Evolutionary conservation across 106 monocot species (phyloP).

Genomic region (Xerophyta viscosa): DNA sequence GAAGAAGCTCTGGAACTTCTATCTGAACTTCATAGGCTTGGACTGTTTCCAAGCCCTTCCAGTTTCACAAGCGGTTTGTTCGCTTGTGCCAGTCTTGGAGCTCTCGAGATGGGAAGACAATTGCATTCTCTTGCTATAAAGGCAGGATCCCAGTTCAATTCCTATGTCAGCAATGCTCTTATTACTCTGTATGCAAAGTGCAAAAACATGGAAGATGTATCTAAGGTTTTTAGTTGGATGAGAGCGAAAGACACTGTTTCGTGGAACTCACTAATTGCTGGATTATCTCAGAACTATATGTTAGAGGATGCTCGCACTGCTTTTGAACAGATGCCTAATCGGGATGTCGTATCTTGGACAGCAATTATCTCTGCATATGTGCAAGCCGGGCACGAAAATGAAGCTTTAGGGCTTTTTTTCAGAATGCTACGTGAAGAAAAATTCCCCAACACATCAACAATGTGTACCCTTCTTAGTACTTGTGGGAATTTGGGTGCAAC

Average conservation of each 20-base stretch:
- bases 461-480: slow-evolving; percentile 38
- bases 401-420: slow-evolving; percentile 38
- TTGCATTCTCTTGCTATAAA: slow-evolving; percentile 59
- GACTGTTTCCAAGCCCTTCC: slow-evolving; percentile 35
- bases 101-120: slow-evolving; percentile 43
- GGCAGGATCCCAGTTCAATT: slow-evolving; percentile 47
- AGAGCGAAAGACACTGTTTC: slow-evolving; percentile 46
- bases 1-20: slow-evolving; percentile 45
- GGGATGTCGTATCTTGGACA: slow-evolving; percentile 67
- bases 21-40: slow-evolving; percentile 31
- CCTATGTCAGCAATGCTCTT: slow-evolving; percentile 44
- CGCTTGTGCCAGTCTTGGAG: slow-evolving; percentile 48
- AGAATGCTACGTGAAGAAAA: slow-evolving; percentile 39
- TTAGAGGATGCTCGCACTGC: slow-evolving; percentile 36
- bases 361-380: slow-evolving; percentile 58
- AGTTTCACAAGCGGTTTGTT: slow-evolving; percentile 47
- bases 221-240: slow-evolving; percentile 36
- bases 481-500: slow-evolving; percentile 27
- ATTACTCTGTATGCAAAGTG: slow-evolving; percentile 70
- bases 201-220: slow-evolving; percentile 23
- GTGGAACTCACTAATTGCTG: slow-evolving; percentile 59
- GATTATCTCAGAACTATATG: slow-evolving; percentile 35
- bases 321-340: slow-evolving; percentile 46
- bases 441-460: slow-evolving; percentile 26
- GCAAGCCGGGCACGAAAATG: slow-evolving; percentile 34